Evolutionary conservation across 73 alveolate species (phyloP).

Genomic region (Symbiodinium pilosum): DNA sequence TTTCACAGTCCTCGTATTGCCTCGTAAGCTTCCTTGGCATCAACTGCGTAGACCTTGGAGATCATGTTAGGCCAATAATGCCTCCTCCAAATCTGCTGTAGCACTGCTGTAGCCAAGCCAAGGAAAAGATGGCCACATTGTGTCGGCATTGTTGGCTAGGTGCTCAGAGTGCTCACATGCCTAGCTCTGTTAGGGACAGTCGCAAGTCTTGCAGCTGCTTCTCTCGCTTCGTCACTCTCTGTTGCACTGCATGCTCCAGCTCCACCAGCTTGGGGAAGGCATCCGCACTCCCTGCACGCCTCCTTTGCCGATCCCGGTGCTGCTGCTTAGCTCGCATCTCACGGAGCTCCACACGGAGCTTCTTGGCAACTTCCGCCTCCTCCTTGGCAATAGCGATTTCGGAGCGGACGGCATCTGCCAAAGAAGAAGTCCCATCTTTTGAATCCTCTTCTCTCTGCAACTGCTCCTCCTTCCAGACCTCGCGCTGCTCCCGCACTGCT

Average conservation of each 20-base stretch:
- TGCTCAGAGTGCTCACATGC: too few species aligned
- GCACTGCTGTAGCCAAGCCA: too few species aligned
- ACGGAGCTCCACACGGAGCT: conserved; percentile 29
- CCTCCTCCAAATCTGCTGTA: too few species aligned
- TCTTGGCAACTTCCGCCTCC: conserved; percentile 26
- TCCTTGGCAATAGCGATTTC: not conserved
- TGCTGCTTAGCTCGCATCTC: conserved; percentile 59
- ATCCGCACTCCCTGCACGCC: not conserved
- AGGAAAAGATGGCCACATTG: too few species aligned
- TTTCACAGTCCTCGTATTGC: too few species aligned
- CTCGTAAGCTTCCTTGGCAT: too few species aligned
- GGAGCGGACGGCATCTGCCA: not conserved
- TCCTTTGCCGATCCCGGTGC: conserved; percentile 38
- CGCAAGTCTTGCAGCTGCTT: conserved; percentile 42
- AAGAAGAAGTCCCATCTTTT: not conserved
- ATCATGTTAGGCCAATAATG: too few species aligned
- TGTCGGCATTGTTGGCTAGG: too few species aligned
- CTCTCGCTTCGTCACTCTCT: conserved; percentile 36
- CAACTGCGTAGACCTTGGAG: too few species aligned
- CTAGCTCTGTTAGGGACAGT: not conserved
- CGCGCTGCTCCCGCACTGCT: not conserved
- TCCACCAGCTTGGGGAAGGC: not conserved
- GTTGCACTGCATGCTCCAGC: not conserved
- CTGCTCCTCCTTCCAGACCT: not conserved
- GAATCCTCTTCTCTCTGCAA: not conserved